phyloP scores from a whole-genome alignment of 495 filamentous ascomycete species.

The Penicillium cataractarum region DNA sequence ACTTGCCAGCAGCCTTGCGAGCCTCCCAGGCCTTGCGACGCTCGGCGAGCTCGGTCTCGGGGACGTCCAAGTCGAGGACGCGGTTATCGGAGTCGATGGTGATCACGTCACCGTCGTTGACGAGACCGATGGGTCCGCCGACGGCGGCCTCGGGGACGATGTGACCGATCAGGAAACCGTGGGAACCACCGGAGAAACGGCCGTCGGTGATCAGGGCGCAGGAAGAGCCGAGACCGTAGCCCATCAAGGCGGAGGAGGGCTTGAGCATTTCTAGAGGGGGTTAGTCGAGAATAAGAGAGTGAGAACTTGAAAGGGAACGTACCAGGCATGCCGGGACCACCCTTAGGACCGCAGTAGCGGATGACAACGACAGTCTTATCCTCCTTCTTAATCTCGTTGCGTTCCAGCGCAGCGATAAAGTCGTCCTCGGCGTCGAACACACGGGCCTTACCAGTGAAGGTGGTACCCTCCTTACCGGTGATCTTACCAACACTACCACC shows the following conservation, averaged over 20 bases:
- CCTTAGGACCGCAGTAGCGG: conserved; percentile 93
- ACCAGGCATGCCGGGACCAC: conserved; percentile 92
- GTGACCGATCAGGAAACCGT: conserved; percentile 59
- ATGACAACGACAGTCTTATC: conserved; percentile 98
- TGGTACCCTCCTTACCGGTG: conserved; percentile 93
- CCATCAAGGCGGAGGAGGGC: conserved; percentile 88
- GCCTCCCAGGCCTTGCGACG: conserved; percentile 65
- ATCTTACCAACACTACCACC: conserved; percentile 96
- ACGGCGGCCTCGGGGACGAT: conserved; percentile 61
- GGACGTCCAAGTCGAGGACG: conserved; percentile 52
- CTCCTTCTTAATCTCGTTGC: conserved; percentile 86
- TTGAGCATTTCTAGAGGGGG: conserved; percentile 71
- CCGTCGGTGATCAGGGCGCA: conserved; percentile 58
- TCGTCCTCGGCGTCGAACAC: conserved; percentile 85
- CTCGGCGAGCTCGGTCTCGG: conserved; percentile 62
- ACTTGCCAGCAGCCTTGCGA: conserved; percentile 37
- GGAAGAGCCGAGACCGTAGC: conserved; percentile 72
- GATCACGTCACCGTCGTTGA: conserved; percentile 58
- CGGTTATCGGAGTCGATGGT: conserved; percentile 58
- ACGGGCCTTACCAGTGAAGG: conserved; percentile 84
- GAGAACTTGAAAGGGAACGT: conserved; percentile 24
- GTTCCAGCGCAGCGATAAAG: conserved; percentile 77
- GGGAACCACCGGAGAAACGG: conserved; percentile 53
- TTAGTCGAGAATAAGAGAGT: neutral
- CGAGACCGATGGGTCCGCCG: conserved; percentile 59